Conservation (phyloP, 2,329 filamentous ascomycete species). For the Nothophaeocryptopus gaeumannii region DNA sequence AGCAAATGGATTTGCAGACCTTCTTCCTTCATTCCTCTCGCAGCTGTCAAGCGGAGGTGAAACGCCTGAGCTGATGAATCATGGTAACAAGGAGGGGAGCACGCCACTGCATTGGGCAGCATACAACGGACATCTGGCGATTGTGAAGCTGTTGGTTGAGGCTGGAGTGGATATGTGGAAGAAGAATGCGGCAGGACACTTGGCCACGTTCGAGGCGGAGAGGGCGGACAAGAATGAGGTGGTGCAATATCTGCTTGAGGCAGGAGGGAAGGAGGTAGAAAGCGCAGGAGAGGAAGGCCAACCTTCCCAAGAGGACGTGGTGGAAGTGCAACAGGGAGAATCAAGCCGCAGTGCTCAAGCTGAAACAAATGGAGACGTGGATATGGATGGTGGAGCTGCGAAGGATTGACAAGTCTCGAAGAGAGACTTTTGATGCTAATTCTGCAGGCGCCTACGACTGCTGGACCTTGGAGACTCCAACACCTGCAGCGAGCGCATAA, state of each 20-base stretch:
- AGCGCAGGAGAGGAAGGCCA: conserved; percentile 19
- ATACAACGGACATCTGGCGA: conserved; percentile 78
- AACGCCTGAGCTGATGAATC: conserved; percentile 56
- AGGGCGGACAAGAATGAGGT: conserved; percentile 49
- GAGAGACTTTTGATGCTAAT: not conserved
- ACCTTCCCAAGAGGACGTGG: conserved; percentile 22
- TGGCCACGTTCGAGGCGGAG: conserved; percentile 51
- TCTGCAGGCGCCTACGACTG: not conserved
- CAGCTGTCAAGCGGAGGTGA: conserved; percentile 12
- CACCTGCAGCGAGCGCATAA: not conserved
- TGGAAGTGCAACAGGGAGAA: conserved; percentile 21
- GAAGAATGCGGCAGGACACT: conserved; percentile 80
- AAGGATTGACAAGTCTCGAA: not conserved
- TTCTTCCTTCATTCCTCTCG: conserved; percentile 24
- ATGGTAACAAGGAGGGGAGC: conserved; percentile 78
- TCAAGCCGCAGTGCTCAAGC: conserved; percentile 15
- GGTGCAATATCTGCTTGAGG: conserved; percentile 47
- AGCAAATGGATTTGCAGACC: conserved; percentile 73
- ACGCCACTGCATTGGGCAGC: conserved; percentile 93
- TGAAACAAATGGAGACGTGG: conserved; percentile 8
- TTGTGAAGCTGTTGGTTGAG: conserved; percentile 73
- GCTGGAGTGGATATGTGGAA: conserved; percentile 73
- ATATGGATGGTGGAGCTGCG: conserved; percentile 10
- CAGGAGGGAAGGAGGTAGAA: conserved; percentile 42
- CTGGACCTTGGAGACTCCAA: not conserved